Evolutionary conservation across 2,329 filamentous ascomycete species (phyloP), one percentile per base, ranked within the genome.

Genomic region (Colletotrichum graminicola): DNA sequence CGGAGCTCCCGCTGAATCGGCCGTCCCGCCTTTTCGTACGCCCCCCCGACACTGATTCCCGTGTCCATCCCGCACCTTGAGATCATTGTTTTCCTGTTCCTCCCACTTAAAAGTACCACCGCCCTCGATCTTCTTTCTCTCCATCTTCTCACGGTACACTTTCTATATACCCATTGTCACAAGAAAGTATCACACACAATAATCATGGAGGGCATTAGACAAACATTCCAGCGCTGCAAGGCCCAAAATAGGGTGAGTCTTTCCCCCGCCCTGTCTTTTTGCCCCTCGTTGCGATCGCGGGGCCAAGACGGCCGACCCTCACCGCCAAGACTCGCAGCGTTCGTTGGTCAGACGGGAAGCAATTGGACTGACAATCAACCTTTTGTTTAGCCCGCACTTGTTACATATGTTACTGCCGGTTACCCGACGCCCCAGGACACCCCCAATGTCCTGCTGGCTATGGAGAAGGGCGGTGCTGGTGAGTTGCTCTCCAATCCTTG

Each of bases 351-450:
- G 21, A 36, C 26, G 59, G 29, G 36, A 60, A 60, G 29, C 32
- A 52, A 23, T 61, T 41, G 5, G 26, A 56, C 70, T 62, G 23
- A 59, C 29, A 16, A n/a, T 43, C 18, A 6, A 78, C 18, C 6
- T 8, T 21, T 21, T 43, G 18, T 5, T 75, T 80, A 96, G 89
- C 86, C 93, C 75, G 95, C 96, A 62, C 88, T 99, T 73, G 94
- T 99, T 75, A 95, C 95, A 36, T 99, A 99, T 87, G 94, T 98
- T 79, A 99, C 96, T 34, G 95, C 95, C 70, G 96, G 96, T 67
- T 99, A 91, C 80, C 96, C 96, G 21, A 93, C 89, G 45, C 87
- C 92, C n/a, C 89, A 93, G 76, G 91, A 93, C 78, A 97, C 94
- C 1, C 90, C 94, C 61, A 90, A 94, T 80, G 92, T 98, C 75